phyloP scores from a whole-genome alignment of 495 filamentous ascomycete genomes.

The Trypethelium eluteriae region DNA sequence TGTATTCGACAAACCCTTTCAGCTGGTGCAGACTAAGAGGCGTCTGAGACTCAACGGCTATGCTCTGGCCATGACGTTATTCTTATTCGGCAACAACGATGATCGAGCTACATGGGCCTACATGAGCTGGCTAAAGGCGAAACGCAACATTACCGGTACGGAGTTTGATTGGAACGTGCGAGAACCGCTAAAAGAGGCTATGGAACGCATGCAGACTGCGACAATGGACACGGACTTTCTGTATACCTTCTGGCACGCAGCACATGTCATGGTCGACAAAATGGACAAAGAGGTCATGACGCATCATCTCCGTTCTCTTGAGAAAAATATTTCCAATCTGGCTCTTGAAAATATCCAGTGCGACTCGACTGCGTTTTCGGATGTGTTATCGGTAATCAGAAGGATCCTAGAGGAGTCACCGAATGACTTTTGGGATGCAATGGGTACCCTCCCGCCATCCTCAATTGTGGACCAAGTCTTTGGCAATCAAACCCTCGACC shows the following conservation, averaged over 20 bases:
- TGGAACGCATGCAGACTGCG: slow-evolving; percentile 36
- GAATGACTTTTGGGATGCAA: slow-evolving; percentile 76
- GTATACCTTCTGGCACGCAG: slow-evolving; percentile 65
- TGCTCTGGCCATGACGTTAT: slow-evolving; percentile 69
- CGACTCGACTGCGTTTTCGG: slow-evolving; percentile 50
- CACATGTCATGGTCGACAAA: slow-evolving; percentile 59
- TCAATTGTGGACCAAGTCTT: slow-evolving; percentile 70
- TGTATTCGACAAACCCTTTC: slow-evolving; percentile 71
- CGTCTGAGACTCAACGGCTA: slow-evolving; percentile 61
- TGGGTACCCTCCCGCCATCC: slow-evolving; percentile 66
- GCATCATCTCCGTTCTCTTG: slow-evolving; percentile 67
- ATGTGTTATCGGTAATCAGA: slow-evolving; percentile 58
- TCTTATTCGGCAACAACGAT: slow-evolving; percentile 63
- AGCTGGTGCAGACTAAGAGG: slow-evolving; percentile 63
- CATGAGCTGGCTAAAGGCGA: slow-evolving; percentile 55
- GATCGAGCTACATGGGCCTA: slow-evolving; percentile 59
- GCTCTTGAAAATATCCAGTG: slow-evolving; percentile 66
- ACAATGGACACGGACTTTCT: slow-evolving; percentile 44
- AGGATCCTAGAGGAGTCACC: slow-evolving; percentile 63
- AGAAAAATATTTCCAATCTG: slow-evolving; percentile 68
- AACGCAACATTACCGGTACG: slow-evolving; percentile 47
- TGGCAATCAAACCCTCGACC: slow-evolving; percentile 57
- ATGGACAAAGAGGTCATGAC: slow-evolving; percentile 69
- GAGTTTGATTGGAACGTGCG: slow-evolving; percentile 81
- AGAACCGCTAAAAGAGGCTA: slow-evolving; percentile 48